Conservation (phyloP, 192 early-diverging fungal genomes). For the Coemansia sp. region DNA sequence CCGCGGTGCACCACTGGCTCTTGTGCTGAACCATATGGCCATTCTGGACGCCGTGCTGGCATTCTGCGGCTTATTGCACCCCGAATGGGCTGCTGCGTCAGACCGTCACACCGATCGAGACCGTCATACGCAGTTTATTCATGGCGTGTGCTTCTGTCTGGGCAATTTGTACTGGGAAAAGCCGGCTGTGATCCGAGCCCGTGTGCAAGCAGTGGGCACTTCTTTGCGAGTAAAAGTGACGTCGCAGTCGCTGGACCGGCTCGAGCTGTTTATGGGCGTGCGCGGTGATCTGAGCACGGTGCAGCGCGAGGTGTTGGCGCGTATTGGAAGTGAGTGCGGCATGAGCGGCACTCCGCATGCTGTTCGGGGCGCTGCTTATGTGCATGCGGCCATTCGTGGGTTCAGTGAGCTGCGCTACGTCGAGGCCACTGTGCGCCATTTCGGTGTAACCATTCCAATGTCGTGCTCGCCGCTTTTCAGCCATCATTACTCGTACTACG, state of each 20-base stretch:
- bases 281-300: conserved; percentile 53
- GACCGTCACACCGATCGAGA: background rate
- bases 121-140: conserved; percentile 34
- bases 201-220: conserved; percentile 58
- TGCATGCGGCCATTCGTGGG: conserved; percentile 22
- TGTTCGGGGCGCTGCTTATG: conserved; percentile 31
- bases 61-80: conserved; percentile 63
- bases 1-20: conserved; percentile 58
- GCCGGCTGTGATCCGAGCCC: conserved; percentile 26
- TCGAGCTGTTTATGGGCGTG: conserved; percentile 63
- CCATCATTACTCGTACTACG: conserved; percentile 62
- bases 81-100: conserved; percentile 39
- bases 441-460: conserved; percentile 50
- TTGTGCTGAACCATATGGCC: conserved; percentile 73
- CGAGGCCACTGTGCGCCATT: conserved; percentile 35
- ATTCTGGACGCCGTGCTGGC: conserved; percentile 78
- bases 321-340: conserved; percentile 39
- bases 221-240: conserved; percentile 61
- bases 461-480: conserved; percentile 61
- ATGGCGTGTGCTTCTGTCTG: conserved; percentile 57
- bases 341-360: conserved; percentile 26
- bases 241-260: conserved; percentile 62
- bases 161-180: conserved; percentile 63
- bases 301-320: conserved; percentile 41
- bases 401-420: conserved; percentile 51